Evolutionary conservation across 371 early-diverging fungal species (phyloP).

Genomic region (Zychaea mexicana): DNA sequence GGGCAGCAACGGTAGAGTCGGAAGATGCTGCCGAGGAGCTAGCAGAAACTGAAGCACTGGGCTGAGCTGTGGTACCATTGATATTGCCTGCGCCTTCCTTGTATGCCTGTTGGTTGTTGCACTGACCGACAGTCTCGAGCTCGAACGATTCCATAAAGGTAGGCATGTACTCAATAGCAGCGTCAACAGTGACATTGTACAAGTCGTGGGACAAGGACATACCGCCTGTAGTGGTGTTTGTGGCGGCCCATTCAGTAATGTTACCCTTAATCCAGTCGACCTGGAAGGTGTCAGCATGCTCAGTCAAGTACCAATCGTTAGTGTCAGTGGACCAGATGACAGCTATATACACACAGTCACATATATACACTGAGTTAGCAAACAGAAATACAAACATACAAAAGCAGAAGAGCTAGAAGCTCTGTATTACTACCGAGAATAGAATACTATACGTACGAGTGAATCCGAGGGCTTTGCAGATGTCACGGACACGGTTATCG

Average conservation of each 20-base stretch:
- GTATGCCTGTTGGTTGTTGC: conserved; percentile 39
- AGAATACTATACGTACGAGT: conserved; percentile 22
- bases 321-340: conserved; percentile 53
- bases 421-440: too few relatives aligned
- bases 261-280: conserved; percentile 37
- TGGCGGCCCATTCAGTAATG: conserved; percentile 41
- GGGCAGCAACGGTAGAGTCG: conserved; percentile 2
- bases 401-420: too few relatives aligned
- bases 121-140: conserved; percentile 43
- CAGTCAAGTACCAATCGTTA: conserved; percentile 40
- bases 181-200: conserved; percentile 37
- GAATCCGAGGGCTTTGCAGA: conserved; percentile 48
- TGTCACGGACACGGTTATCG: conserved; percentile 54
- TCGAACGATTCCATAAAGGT: conserved; percentile 39
- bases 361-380: neutral
- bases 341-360: conserved; percentile 28
- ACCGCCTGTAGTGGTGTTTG: conserved; percentile 33
- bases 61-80: neutral
- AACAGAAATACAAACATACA: too few relatives aligned
- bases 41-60: neutral
- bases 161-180: conserved; percentile 40
- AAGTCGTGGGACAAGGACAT: conserved; percentile 49
- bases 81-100: conserved; percentile 27
- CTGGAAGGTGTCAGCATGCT: conserved; percentile 13
- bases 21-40: conserved; percentile 17